Conservation (phyloP, 331 rosid genomes). For the Pyracantha coccinea region DNA sequence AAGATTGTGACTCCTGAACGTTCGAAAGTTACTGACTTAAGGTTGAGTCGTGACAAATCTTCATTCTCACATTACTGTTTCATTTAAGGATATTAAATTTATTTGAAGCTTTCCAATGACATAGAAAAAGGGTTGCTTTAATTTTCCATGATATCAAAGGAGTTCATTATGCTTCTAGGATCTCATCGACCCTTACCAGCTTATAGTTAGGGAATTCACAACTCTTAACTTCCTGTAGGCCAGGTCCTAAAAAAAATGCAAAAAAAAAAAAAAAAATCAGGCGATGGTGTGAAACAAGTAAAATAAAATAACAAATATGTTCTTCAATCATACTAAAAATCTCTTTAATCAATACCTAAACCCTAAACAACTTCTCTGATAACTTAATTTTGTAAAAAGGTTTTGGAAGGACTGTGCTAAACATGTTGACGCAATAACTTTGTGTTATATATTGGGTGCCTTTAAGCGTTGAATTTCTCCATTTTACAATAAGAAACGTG, state of each 20-base stretch:
- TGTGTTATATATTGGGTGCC: not conserved
- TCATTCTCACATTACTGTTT: not conserved
- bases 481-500: not conserved
- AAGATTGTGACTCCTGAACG: constrained; percentile 50
- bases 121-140: not conserved
- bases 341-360: not conserved
- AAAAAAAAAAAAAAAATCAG: not conserved
- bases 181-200: not conserved
- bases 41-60: constrained; percentile 26
- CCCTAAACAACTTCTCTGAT: too few species aligned
- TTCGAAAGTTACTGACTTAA: constrained; percentile 31
- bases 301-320: not conserved
- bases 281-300: not conserved
- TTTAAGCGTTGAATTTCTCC: not conserved
- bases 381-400: not conserved
- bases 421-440: not conserved
- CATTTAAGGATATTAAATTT: not conserved
- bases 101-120: not conserved
- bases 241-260: not conserved
- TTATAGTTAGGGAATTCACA: not conserved
- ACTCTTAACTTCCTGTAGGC: not conserved
- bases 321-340: not conserved
- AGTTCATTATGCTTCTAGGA: not conserved
- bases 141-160: not conserved
- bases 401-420: not conserved